Evolutionary conservation across 805 yeast species (phyloP), one percentile per base, ranked within the genome.

Genomic region (Candida methanosorbosa): DNA sequence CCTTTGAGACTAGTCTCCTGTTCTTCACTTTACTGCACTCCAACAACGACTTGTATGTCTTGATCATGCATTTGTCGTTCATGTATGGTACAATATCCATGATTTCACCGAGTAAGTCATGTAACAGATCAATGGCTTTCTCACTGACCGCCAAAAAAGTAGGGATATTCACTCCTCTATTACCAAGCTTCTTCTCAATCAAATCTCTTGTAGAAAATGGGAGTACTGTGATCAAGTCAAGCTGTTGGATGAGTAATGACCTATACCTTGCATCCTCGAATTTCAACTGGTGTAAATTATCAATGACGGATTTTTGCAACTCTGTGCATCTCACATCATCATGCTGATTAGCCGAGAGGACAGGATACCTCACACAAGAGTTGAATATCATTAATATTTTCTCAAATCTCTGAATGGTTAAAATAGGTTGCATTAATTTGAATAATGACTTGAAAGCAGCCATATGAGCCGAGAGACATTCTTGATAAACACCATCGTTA

Each of bases 321-420:
- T 67, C 64, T 0, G 96, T 72, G 34, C 77, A 73, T 18, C 69
- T 71, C 15, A 56, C 48, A 27, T 64, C 59, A 50, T 86, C 95
- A 4, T 59, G 52, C 23, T 63, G 63, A 41, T 64, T 65, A 21
- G 64, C 73, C 8, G 86, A 81, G 25, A 85, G 61, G 11, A 81
- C 66, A 1, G 94, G 94, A 52, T 81, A 86, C 27, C 83, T 61
- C 1, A 82, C 73, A 38, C 86, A 75, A 13, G 76, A 64, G 45
- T 73, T 74, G 48, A 90, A 67, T 5, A 78, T 57, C n/a, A 59
- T 60, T 25, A 85, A 54, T n/a, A 81, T 62, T 17, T 54, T 60
- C 29, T 64, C 70, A n/a, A 75, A 61, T 55, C 52, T 65, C 17
- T 37, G 56, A 19, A 43, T 46, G 16, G 59, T 59, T 29, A 56